Base-by-base conservation (phyloP, 2,329 filamentous ascomycete species). In the Plectosphaerella plurivora region DNA sequence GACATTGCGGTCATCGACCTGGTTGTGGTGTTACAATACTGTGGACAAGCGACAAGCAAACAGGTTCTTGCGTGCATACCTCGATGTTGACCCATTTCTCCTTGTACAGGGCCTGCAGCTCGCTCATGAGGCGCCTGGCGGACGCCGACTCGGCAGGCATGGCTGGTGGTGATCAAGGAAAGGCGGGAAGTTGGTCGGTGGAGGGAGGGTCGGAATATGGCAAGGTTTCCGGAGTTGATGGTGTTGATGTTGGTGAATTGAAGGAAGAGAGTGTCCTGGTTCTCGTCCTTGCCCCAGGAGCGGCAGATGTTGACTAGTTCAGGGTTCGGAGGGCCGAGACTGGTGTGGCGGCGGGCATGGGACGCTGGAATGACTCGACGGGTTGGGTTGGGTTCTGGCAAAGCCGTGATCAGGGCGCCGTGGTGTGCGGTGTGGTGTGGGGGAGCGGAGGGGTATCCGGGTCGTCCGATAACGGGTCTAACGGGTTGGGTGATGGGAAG, bases 51-150 rank as follows among this genome's bases (percentile, higher is more conserved):
- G 10, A 35, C 28, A 33, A 12, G 28, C 28, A 33, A 33, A 33
- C 28, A 33, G 11, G 28, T 33, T 22, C 22, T 22, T 9, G 14
- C 16, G 33, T 12, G 16, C 81, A 56, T 71, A 91, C 89, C 68
- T 95, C 88, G 60, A 97, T 90, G 61, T 93, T 84, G 16, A 96
- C 88, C 93, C 93, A 99, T 68, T 90, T 91, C 78, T 97, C 92
- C 69, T 94, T 91, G 51, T 83, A 79, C 41, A 97, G 80, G 45
- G 82, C 78, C 69, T 88, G 87, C 73, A 90, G 85, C 77, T 97
- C 93, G 61, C 88, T 88, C 88, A 96, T 91, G 52, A 97, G 79
- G 49, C 95, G 87, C 63, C 90, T 86, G 12, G 44, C 25, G 44
- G 44, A 46, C 11, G 44, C 44, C 25, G 44, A 44, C 41, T 44